Conservation (phyloP, 2,329 filamentous ascomycete genomes). For the Hymenoscyphus fructigenus region DNA sequence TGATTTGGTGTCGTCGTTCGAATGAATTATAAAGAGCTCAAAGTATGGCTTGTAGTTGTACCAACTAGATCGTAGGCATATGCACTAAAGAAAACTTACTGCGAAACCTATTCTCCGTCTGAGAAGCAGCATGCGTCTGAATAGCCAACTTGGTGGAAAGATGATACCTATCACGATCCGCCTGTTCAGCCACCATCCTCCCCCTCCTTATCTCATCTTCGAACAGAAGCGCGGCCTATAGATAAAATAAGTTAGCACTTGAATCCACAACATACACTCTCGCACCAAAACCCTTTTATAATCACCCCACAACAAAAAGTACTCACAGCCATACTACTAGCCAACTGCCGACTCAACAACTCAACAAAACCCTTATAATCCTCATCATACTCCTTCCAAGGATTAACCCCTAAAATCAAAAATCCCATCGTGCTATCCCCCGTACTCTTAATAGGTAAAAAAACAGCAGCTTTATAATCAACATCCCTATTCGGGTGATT, state of each 20-base stretch:
- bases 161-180: constrained; percentile 65
- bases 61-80: background rate
- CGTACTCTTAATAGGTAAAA: constrained; percentile 68
- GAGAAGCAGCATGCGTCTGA: constrained; percentile 49
- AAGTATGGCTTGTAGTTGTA: background rate
- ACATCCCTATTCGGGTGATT: constrained; percentile 64
- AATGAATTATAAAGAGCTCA: no score
- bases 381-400: constrained; percentile 68
- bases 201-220: constrained; percentile 67
- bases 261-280: background rate
- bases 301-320: background rate
- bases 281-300: background rate
- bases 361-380: constrained; percentile 69
- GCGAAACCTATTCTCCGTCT: constrained; percentile 64
- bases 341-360: constrained; percentile 54
- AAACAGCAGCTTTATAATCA: constrained; percentile 62
- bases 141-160: constrained; percentile 64
- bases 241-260: background rate
- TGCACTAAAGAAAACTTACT: constrained; percentile 39
- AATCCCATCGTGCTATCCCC: constrained; percentile 66
- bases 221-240: constrained; percentile 61
- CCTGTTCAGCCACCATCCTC: constrained; percentile 57
- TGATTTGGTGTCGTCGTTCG: background rate
- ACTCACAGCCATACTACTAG: constrained; percentile 58
- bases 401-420: constrained; percentile 68